These are phyloP conservation scores for Nepenthes alata DNA, from an alignment of 179 eudicot species.

Conservation along the genomic window DNA sequence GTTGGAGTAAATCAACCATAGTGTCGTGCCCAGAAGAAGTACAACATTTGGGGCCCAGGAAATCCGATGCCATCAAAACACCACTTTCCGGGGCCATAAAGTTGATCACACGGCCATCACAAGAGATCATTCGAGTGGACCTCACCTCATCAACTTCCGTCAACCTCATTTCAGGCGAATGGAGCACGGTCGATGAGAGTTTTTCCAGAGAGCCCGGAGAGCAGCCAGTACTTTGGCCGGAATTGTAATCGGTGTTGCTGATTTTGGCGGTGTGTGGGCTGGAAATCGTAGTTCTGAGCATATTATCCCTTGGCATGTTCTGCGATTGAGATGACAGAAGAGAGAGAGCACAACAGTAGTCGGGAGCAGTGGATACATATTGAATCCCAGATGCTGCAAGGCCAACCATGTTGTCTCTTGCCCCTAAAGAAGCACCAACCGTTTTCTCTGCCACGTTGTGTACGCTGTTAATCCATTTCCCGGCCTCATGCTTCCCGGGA, in stretches of 20 bases:
- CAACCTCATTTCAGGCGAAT: neutral
- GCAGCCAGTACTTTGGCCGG: neutral
- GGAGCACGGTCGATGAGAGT: neutral
- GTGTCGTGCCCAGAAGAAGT: conserved; percentile 4
- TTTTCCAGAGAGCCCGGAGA: conserved; percentile 5
- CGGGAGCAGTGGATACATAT: conserved; percentile 8
- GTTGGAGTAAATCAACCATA: neutral
- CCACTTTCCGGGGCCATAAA: conserved; percentile 8
- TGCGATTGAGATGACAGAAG: conserved; percentile 38
- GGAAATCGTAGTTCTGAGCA: conserved; percentile 10
- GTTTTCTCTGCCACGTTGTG: conserved; percentile 8
- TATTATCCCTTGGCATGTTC: conserved; percentile 8
- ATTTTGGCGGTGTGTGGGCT: conserved; percentile 1
- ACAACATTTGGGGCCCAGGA: conserved; percentile 3
- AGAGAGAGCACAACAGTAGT: conserved; percentile 37
- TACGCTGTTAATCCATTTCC: conserved; percentile 12
- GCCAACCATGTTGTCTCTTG: conserved; percentile 4
- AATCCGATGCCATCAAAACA: conserved; percentile 5
- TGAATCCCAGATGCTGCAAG: conserved; percentile 4
- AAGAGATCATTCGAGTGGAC: conserved; percentile 3
- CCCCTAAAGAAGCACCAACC: conserved; percentile 6
- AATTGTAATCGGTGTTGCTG: conserved; percentile 7
- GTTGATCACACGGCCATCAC: conserved; percentile 4
- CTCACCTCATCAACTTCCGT: neutral
- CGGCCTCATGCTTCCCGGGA: conserved; percentile 10